Percentiles rank a stretch among this genome's conserved stretches.
Conservation (phyloP, 148 eudicot species). For the Simmondsia chinensis region DNA sequence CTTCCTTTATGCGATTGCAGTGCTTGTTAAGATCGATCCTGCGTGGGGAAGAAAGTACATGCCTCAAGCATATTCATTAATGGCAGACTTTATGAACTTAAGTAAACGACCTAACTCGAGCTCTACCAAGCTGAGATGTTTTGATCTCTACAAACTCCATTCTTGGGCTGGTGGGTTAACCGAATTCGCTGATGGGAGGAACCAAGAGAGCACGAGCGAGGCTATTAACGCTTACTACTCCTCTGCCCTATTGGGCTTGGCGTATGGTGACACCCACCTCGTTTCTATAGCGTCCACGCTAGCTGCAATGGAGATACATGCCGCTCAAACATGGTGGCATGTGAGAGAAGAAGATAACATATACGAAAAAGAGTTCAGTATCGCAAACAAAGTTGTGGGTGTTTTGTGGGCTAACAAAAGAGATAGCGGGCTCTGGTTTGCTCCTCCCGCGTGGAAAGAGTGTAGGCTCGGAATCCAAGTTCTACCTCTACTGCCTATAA, state of each 20-base stretch:
- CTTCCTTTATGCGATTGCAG: constrained; percentile 74
- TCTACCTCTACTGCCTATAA: constrained; percentile 59
- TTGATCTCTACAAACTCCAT: constrained; percentile 85
- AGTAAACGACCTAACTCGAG: constrained; percentile 31
- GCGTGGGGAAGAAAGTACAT: constrained; percentile 74
- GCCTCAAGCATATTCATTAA: constrained; percentile 68
- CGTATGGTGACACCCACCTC: constrained; percentile 76
- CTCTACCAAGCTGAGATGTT: constrained; percentile 66
- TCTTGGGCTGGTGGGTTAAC: constrained; percentile 95
- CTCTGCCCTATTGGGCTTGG: constrained; percentile 86
- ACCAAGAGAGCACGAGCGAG: constrained; percentile 86
- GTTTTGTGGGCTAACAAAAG: constrained; percentile 78
- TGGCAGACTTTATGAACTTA: constrained; percentile 86
- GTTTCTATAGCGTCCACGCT: constrained; percentile 59
- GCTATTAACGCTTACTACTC: constrained; percentile 86
- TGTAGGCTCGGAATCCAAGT: constrained; percentile 84
- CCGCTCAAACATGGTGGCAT: constrained; percentile 91
- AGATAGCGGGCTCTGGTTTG: constrained; percentile 84
- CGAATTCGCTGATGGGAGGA: constrained; percentile 82
- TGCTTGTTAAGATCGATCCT: constrained; percentile 87
- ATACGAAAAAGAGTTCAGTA: constrained; percentile 46
- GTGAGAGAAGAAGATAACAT: constrained; percentile 42
- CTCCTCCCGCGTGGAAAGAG: constrained; percentile 71
- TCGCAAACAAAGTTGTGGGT: constrained; percentile 54
- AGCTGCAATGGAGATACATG: constrained; percentile 58